Base-by-base conservation (phyloP, 1,284 basidiomycete genomes). In the Neolentinus lepideus region DNA sequence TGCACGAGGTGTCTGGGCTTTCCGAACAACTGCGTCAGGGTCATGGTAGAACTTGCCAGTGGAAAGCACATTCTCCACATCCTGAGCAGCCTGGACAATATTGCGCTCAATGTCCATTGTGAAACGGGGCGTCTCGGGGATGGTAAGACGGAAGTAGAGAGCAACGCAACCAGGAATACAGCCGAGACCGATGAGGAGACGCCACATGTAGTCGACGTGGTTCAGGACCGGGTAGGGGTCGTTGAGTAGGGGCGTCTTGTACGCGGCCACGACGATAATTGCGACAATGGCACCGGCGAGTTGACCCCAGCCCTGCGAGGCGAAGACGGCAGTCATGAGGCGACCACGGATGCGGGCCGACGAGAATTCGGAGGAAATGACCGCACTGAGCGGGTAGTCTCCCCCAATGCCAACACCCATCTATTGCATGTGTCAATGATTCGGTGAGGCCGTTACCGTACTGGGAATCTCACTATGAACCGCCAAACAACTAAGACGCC, bases 91-190 rank as follows among this genome's bases (percentile, higher is more conserved):
- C 65, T 88, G 85, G 63, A 81, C 75, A 59, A 92, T 78, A 71
- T 93, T 90, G 58, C 89, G 84, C 72, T 93, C 89, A 62, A 94
- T 82, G 72, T 93, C 91, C 84, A 94, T 90, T 57, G 90, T 94
- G 78, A 90, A 95, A 62, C 91, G 88, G 35, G 90, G 83, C 0
- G 86, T 88, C 68, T 90, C 87, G 4, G 86, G 85, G 59, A 90
- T 86, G 22, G 85, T 88, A 14, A 90, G 77, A 61, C 88, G 86
- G 78, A 86, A 88, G 72, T 88, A 90, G 46, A 90, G 78, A 4
- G 86, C 86, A 52, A 85, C 66, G 29, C 74, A 74, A 56, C 78
- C 85, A 3, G 88, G 88, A 33, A 90, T 73, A 56, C 83, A 82
- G 27, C 85, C 85, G 47, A 90, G 75, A 62, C 85, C 85, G 66